Base-by-base conservation (phyloP, 768 basidiomycete genomes). In the Podaxis carcinomalis region DNA sequence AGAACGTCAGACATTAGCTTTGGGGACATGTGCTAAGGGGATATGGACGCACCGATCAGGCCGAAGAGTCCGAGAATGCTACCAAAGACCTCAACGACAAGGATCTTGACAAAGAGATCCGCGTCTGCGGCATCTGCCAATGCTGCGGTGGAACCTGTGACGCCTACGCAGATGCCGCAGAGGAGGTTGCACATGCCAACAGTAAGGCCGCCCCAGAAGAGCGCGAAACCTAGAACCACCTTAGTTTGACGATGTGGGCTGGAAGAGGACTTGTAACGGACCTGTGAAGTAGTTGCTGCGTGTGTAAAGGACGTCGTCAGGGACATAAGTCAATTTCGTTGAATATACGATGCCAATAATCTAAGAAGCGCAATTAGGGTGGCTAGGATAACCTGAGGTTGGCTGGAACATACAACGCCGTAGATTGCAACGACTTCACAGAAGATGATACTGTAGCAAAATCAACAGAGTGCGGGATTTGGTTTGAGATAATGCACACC, bases 391-490 rank as follows among this genome's bases (percentile, higher is more conserved):
- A 47, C n/a, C 40, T 23, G 50, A 49, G 3, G 39, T 56, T 44
- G 51, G 27, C 16, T 52, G 51, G 19, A 46, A 81, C 90, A 62
- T 75, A 95, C 93, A 56, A 93, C 92, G 60, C 92, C 97, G 77
- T 98, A 98, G 70, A 99, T 98, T 61, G 96, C 97, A 28, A 99
- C 95, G 69, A 98, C 97, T 78, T 98, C 96, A 74, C 96, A 98
- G 81, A 98, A 98, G 69, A 99, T 98, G 78, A 98, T 94, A 66
- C 96, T 98, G 68, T 9, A 28, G 14, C 37, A 59, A 6, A n/a
- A 19, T 58, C 28, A 25, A 51, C 10, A 35, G 52, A 16, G 56
- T 47, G n/a, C 21, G 44, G 5, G 23, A 23, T 13, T 21, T 21
- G 25, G 21, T 3, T 21, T 69, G 7, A 40, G 23, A 11, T n/a